These are phyloP conservation scores for Teunomyces kruisii DNA, from an alignment of 805 yeast species.

Conservation along the genomic window DNA sequence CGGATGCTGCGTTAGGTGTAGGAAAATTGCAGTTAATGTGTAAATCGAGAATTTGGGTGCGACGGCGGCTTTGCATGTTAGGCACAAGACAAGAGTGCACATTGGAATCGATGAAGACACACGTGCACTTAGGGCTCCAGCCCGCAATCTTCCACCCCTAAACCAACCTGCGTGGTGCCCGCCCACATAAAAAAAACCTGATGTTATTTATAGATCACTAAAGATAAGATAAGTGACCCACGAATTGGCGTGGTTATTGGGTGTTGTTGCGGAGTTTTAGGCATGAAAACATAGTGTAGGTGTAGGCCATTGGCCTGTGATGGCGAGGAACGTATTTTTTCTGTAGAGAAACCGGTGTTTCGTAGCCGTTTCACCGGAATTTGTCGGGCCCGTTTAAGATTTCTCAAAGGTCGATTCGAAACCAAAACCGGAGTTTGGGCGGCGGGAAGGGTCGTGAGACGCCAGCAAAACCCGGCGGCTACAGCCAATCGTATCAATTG, in stretches of 20 bases:
- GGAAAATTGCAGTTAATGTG: constrained; percentile 1
- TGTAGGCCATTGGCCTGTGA: too few species aligned
- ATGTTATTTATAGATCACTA: background rate
- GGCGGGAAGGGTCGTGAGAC: too few species aligned
- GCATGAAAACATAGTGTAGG: too few species aligned
- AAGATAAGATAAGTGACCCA: background rate
- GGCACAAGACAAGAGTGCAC: background rate
- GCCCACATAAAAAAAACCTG: background rate
- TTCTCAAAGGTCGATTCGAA: too few species aligned
- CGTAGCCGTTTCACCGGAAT: too few species aligned
- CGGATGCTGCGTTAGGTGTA: constrained; percentile 3
- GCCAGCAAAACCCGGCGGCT: too few species aligned
- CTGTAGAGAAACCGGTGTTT: too few species aligned
- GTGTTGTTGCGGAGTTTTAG: background rate
- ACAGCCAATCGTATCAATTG: background rate
- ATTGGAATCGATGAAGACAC: background rate
- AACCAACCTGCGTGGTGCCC: too few species aligned
- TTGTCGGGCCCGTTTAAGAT: too few species aligned
- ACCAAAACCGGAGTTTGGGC: too few species aligned
- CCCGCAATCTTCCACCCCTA: constrained; percentile 2
- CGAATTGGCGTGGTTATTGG: background rate
- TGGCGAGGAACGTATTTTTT: too few species aligned
- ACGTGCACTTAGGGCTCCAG: constrained; percentile 2
- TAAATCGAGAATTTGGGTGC: background rate
- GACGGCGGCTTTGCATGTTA: background rate